Percentiles rank a stretch among this genome's conserved stretches.
These are phyloP conservation scores for Lasiodiplodia sp. DNA, from an alignment of 2,329 filamentous ascomycete genomes.

Conservation along the genomic window DNA sequence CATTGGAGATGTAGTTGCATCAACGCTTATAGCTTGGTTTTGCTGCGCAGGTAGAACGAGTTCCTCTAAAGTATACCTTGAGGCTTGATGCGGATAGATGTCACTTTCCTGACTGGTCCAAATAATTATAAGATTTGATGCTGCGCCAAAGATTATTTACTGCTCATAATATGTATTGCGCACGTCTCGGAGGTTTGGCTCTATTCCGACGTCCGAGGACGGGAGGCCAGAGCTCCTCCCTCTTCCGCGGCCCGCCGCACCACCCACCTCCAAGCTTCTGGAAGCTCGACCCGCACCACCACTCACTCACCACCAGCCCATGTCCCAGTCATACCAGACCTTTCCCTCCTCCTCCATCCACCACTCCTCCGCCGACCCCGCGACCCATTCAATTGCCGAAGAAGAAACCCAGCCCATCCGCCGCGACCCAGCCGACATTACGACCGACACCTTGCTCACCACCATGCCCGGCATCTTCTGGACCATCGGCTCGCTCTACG, in stretches of 20 bases:
- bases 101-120: too few species aligned
- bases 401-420: constrained; percentile 5
- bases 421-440: not conserved
- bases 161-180: too few species aligned
- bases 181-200: not conserved
- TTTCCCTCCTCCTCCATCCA: not conserved
- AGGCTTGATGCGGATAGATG: too few species aligned
- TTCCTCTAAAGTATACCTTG: too few species aligned
- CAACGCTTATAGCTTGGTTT: too few species aligned
- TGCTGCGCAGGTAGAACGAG: too few species aligned
- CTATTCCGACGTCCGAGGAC: constrained; percentile 1
- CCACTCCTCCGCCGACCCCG: not conserved
- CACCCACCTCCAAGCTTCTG: not conserved
- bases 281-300: constrained; percentile 5
- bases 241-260: not conserved
- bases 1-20: too few species aligned
- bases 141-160: too few species aligned
- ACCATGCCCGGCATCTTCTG: constrained; percentile 58
- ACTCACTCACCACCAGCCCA: not conserved
- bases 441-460: not conserved
- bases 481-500: constrained; percentile 68
- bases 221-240: not conserved
- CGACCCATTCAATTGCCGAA: not conserved
- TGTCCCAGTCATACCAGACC: not conserved
- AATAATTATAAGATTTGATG: too few species aligned